Base-by-base conservation (phyloP, 148 eudicot genomes). In the Simmondsia chinensis region DNA sequence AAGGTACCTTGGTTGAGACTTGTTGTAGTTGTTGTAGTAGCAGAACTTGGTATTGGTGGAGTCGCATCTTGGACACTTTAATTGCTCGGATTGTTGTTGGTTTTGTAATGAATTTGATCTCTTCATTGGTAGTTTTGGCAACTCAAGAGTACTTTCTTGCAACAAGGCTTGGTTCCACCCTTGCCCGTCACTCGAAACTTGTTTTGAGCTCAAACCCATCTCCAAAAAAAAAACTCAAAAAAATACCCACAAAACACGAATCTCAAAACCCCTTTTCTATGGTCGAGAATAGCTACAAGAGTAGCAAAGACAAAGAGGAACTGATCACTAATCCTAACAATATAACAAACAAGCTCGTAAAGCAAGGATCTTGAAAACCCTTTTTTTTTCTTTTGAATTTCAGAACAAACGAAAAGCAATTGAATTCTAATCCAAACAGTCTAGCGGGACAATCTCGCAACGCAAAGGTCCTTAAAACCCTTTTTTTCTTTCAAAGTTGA, bases 21-120 rank as follows among this genome's bases (percentile, higher is more conserved):
- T 87, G 77, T 87, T 87, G 71, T 87, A 83, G 44, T 87, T 87
- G 71, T 87, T 87, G 77, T 83, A 87, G 57, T 87, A 87, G 45
- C 96, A 87, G 36, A 88, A 88, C 51, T 88, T 88, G 6, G 96
- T 88, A 68, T 88, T 80, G 7, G 66, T 48, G 4, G 96, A 88
- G 17, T 52, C 74, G 50, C 96, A 88, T 50, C 96, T 77, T 24
- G 94, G 96, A 57, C 96, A 87, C 15, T 76, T 65, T 42, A 80
- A 36, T 0, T 46, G 66, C 64, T 87, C 88, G 3, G 52, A 13
- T 34, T 52, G 68, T 5, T 54, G 59, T 6, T 30, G 66, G 9
- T 23, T 40, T 50, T 35, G 67, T 6, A 17, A 42, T 50, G 27
- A 44, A 24, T 58, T 41, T 41, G 53, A 59, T 20, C 39, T 54